These are phyloP conservation scores for Skeletonema tropicum DNA, from an alignment of 108 stramenopile species.

Conservation along the genomic window DNA sequence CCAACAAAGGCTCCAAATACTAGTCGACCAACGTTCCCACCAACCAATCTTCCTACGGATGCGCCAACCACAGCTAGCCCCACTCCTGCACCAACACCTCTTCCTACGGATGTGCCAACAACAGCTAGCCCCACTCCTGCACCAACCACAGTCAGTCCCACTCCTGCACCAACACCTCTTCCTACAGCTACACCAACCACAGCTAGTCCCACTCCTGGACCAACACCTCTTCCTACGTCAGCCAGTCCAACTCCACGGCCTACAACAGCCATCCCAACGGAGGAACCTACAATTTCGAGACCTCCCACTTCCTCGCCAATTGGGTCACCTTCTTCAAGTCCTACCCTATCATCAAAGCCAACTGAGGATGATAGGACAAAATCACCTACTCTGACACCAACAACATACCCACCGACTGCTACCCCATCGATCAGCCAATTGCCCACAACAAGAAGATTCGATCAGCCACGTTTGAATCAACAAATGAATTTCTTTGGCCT, in stretches of 20 bases:
- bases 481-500: slow-evolving; percentile 9
- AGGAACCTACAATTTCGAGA: background rate
- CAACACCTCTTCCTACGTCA: background rate
- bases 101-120: background rate
- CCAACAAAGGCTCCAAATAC: background rate
- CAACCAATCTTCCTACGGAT: background rate
- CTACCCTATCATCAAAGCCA: background rate
- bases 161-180: background rate
- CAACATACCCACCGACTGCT: no score
- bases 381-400: no score
- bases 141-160: no score
- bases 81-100: no score
- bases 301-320: background rate
- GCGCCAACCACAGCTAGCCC: no score
- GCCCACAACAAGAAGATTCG: no score
- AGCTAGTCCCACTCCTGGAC: no score
- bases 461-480: background rate
- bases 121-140: background rate
- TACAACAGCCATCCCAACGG: background rate
- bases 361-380: no score
- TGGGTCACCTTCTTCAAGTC: background rate
- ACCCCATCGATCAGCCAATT: no score
- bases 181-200: no score
- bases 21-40: background rate
- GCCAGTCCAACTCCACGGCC: background rate